These are phyloP conservation scores for Skeletonema marinoi DNA, from an alignment of 108 stramenopile species.

Conservation along the genomic window DNA sequence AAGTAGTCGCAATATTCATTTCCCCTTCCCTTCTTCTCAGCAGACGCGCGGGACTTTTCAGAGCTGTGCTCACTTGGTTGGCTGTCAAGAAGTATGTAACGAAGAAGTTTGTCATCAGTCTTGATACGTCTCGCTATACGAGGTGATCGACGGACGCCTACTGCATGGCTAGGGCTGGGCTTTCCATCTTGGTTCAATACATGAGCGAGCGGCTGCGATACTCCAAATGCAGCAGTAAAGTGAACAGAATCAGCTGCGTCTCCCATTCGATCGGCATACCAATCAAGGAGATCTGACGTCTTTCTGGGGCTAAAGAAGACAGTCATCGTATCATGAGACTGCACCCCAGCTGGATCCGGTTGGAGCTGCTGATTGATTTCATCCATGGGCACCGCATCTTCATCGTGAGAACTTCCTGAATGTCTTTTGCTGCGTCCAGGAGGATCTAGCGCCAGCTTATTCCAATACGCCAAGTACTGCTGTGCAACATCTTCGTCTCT, in stretches of 20 bases:
- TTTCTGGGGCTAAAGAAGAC: constrained; percentile 46
- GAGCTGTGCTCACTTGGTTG: constrained; percentile 33
- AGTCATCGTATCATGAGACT: constrained; percentile 6
- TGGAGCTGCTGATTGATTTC: constrained; percentile 21
- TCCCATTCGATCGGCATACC: constrained; percentile 38
- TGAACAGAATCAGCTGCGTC: constrained; percentile 22
- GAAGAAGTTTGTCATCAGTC: constrained; percentile 8
- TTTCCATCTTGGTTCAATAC: constrained; percentile 22
- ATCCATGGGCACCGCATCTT: constrained; percentile 27
- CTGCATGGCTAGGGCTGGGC: not conserved
- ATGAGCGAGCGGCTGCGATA: constrained; percentile 29
- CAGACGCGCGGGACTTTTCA: constrained; percentile 13
- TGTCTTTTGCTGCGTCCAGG: constrained; percentile 19
- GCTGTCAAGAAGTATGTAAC: constrained; percentile 42
- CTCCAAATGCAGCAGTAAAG: constrained; percentile 41
- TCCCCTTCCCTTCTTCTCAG: constrained; percentile 26
- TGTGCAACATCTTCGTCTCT: constrained; percentile 29
- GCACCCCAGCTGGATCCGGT: constrained; percentile 23
- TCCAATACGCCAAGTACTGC: constrained; percentile 32
- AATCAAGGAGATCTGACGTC: constrained; percentile 32
- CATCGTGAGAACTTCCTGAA: not conserved
- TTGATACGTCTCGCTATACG: constrained; percentile 18
- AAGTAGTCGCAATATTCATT: constrained; percentile 28
- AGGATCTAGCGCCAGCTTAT: constrained; percentile 24
- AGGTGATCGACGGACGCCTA: constrained; percentile 36